Conservation (phyloP, 148 eudicot species). For the Euryodendron excelsum region DNA sequence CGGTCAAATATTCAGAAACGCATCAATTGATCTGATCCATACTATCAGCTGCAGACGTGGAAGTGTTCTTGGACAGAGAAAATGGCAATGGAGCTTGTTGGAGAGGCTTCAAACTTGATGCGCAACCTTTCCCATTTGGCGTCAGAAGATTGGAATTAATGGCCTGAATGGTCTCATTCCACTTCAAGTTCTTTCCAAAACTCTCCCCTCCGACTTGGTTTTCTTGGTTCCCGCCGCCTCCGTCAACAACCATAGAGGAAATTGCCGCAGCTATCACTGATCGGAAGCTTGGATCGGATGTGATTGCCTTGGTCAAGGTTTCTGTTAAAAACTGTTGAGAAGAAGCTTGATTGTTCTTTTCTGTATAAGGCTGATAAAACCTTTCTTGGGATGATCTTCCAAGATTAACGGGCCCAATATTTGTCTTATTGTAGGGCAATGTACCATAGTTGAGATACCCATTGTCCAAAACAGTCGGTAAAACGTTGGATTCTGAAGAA, state of each 20-base stretch:
- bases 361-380: conserved; percentile 20
- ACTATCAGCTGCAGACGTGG: conserved; percentile 13
- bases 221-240: conserved; percentile 19
- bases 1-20: background rate
- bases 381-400: conserved; percentile 40
- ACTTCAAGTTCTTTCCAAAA: conserved; percentile 17
- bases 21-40: conserved; percentile 20
- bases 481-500: conserved; percentile 34
- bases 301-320: conserved; percentile 65
- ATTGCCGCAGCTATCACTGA: conserved; percentile 71
- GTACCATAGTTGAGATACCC: conserved; percentile 36
- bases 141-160: background rate
- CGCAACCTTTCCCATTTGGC: conserved; percentile 12
- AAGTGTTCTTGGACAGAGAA: conserved; percentile 32
- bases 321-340: conserved; percentile 62
- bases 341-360: conserved; percentile 25
- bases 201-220: conserved; percentile 11
- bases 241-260: conserved; percentile 55
- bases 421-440: conserved; percentile 26
- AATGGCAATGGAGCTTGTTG: conserved; percentile 38
- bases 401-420: conserved; percentile 29
- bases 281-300: conserved; percentile 66
- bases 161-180: conserved; percentile 15
- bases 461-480: conserved; percentile 45
- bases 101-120: conserved; percentile 23